A percentile compares a stretch with the other conserved stretches of the same genome.
phyloP scores from a whole-genome alignment of 768 basidiomycete genomes.

The Boletus coccyginus region DNA sequence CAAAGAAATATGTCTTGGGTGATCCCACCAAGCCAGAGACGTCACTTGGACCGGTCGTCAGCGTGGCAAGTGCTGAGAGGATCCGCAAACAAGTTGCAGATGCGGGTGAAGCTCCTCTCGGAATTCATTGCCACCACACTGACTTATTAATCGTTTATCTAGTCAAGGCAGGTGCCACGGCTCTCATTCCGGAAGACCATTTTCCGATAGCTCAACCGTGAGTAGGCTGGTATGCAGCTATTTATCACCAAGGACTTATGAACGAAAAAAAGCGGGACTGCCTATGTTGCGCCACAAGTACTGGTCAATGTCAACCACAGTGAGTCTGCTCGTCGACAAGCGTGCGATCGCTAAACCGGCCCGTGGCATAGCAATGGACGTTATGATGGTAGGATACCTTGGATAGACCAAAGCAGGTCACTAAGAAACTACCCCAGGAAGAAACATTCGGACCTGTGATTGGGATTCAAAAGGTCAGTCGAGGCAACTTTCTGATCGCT shows the following conservation, averaged over 20 bases:
- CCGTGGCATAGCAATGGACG: conserved; percentile 67
- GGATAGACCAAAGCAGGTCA: background rate
- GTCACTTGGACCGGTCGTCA: conserved; percentile 92
- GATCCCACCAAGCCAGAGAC: conserved; percentile 75
- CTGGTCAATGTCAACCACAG: conserved; percentile 86
- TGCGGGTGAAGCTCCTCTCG: conserved; percentile 52
- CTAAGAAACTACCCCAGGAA: conserved; percentile 42
- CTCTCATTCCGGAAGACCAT: conserved; percentile 64
- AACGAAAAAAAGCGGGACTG: conserved; percentile 54
- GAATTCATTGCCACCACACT: background rate
- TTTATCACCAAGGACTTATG: background rate
- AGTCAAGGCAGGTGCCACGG: conserved; percentile 78
- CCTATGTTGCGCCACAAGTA: conserved; percentile 91
- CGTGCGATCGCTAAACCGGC: conserved; percentile 2
- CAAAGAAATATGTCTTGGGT: conserved; percentile 77
- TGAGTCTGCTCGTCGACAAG: conserved; percentile 37
- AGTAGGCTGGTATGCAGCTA: conserved; percentile 22
- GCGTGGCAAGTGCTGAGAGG: conserved; percentile 75
- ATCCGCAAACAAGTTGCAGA: conserved; percentile 86
- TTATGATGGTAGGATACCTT: conserved; percentile 69
- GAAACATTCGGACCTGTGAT: conserved; percentile 94
- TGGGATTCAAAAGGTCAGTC: conserved; percentile 82
- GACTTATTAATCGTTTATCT: background rate
- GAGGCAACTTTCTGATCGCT: background rate
- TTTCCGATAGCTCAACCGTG: conserved; percentile 71